Base-by-base conservation (phyloP, 805 yeast species). In the Diddensiella caesifluorescens region DNA sequence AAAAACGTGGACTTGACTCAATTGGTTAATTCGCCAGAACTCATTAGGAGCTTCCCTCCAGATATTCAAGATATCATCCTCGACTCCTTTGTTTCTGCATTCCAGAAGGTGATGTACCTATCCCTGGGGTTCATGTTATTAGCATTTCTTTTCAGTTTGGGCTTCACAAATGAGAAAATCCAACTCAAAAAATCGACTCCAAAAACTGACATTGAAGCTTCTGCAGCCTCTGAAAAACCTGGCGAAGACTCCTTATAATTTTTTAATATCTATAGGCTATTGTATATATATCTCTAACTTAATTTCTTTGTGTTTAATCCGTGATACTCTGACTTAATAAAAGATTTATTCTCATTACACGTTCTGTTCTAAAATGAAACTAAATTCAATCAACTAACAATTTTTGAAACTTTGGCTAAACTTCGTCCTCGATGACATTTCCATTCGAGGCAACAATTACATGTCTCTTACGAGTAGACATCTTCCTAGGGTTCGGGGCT, bases 111-210 rank as follows among this genome's bases (percentile, higher is more conserved):
- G 33, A 44, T 50, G 40, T 51, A 44, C 37, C 40, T 46, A 19
- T 42, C 44, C 2, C 12, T 51, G 38, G 55, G 48, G 3, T 33
- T 43, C 12, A n/a, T 22, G 13, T 21, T 43, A 3, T 39, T 39
- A n/a, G 37, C 43, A 5, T 41, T 46, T 21, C n/a, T 51, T 12
- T 25, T 31, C 19, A 29, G 39, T 21, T 13, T 51, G 33, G 42
- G 40, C 30, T 39, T 43, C 44, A 48, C 45, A 37, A 50, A 51
- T 41, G 44, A 41, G 45, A 36, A 43, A 13, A 42, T 46, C 13
- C 49, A n/a, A n/a, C n/a, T n/a, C n/a, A n/a, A n/a, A n/a, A n/a
- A n/a, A n/a, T n/a, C n/a, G n/a, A n/a, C n/a, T n/a, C n/a, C n/a
- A n/a, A n/a, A n/a, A n/a, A n/a, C n/a, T n/a, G n/a, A n/a, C n/a